A percentile compares a stretch with the other conserved stretches of the same genome.
Evolutionary conservation across 441 rosid genomes (phyloP).

Genomic region (Arabidopsis hybrid): DNA sequence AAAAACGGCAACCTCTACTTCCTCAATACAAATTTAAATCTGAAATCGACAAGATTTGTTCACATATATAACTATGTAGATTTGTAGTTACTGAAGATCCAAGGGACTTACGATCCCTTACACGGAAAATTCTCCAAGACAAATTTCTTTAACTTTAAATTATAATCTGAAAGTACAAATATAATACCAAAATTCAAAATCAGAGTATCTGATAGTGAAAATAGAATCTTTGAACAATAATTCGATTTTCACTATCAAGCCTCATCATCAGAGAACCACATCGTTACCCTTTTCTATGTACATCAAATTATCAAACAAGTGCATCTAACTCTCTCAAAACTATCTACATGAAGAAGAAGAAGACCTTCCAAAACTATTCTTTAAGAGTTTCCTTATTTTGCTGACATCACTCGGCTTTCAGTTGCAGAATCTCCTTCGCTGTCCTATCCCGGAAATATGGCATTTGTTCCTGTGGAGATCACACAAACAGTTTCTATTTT

Average conservation of each 20-base stretch:
- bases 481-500: conserved; percentile 10
- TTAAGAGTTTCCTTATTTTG: conserved; percentile 2
- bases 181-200: background rate
- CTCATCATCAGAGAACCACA: background rate
- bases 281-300: conserved; percentile 6
- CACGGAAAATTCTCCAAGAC: conserved; percentile 1
- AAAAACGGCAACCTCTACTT: conserved; percentile 41
- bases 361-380: conserved; percentile 12
- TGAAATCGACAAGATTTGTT: conserved; percentile 33
- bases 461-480: conserved; percentile 71
- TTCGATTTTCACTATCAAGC: conserved; percentile 5
- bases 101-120: no score
- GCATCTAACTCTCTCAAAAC: conserved; percentile 12
- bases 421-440: conserved; percentile 81
- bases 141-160: background rate
- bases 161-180: background rate
- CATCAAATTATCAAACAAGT: conserved; percentile 8
- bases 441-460: conserved; percentile 86
- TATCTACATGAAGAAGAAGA: conserved; percentile 32
- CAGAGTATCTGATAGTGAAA: background rate
- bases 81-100: background rate
- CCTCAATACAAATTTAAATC: conserved; percentile 36
- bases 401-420: conserved; percentile 76
- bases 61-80: background rate
- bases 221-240: background rate